Conservation (phyloP, 2,329 filamentous ascomycete genomes). For the Diaporthe aspalathi region DNA sequence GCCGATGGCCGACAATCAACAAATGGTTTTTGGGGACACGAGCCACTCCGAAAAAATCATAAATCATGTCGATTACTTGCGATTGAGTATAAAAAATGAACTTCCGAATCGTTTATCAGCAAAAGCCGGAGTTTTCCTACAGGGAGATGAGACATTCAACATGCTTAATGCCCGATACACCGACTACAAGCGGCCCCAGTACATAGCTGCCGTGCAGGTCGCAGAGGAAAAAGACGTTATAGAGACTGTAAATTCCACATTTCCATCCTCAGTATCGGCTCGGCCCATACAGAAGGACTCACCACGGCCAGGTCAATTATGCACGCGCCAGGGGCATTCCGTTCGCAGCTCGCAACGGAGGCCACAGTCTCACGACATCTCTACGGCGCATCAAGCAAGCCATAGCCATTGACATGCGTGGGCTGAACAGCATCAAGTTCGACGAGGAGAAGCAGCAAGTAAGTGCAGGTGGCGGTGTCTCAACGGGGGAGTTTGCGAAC, state of each 20-base stretch:
- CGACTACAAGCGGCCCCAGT: neutral
- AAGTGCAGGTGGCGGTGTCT: slow-evolving; percentile 60
- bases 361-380: slow-evolving; percentile 62
- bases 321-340: slow-evolving; percentile 59
- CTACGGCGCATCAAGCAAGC: slow-evolving; percentile 61
- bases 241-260: too few species aligned
- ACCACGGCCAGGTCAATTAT: slow-evolving; percentile 54
- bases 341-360: slow-evolving; percentile 64
- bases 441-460: slow-evolving; percentile 56
- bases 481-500: slow-evolving; percentile 58
- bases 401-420: slow-evolving; percentile 61
- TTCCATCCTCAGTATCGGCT: too few species aligned
- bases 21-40: too few species aligned
- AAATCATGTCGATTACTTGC: too few species aligned
- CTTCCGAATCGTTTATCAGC: neutral
- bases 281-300: neutral
- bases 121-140: neutral
- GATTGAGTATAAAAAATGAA: neutral
- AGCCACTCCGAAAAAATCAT: too few species aligned
- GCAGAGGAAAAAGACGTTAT: neutral
- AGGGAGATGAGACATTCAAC: neutral
- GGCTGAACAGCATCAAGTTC: slow-evolving; percentile 57
- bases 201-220: neutral
- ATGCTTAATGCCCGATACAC: neutral
- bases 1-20: too few species aligned